These are phyloP conservation scores for Pterula multifida DNA, from an alignment of 1,284 basidiomycete genomes.

Conservation along the genomic window DNA sequence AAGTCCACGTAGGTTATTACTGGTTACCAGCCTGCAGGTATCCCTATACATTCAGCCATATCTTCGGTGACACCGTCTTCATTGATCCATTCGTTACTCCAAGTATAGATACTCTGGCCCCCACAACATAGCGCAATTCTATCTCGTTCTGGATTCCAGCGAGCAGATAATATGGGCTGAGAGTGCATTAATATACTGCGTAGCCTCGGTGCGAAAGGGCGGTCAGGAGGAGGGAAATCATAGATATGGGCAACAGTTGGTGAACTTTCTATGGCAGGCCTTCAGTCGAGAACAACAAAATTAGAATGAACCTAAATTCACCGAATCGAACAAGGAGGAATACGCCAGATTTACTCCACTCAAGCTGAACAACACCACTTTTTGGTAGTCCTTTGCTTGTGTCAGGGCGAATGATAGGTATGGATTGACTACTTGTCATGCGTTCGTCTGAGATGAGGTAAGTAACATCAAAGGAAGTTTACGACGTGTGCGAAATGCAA, in stretches of 20 bases:
- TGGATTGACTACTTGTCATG: constrained; percentile 40
- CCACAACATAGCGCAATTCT: constrained; percentile 58
- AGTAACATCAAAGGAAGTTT: background rate
- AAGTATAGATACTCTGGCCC: constrained; percentile 56
- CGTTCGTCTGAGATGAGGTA: constrained; percentile 41
- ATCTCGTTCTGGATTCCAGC: constrained; percentile 70
- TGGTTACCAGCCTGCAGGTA: constrained; percentile 61
- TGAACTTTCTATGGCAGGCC: constrained; percentile 34
- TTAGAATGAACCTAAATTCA: constrained; percentile 14
- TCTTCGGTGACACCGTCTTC: constrained; percentile 46
- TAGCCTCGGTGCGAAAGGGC: constrained; percentile 43
- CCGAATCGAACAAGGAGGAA: constrained; percentile 64
- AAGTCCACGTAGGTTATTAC: background rate
- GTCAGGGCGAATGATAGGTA: constrained; percentile 38
- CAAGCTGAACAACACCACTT: constrained; percentile 54
- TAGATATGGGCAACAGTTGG: constrained; percentile 51
- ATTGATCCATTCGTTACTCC: constrained; percentile 72
- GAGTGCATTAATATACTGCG: constrained; percentile 56
- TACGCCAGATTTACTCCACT: constrained; percentile 68
- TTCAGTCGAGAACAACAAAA: background rate
- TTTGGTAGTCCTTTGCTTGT: constrained; percentile 48
- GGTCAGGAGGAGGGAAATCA: constrained; percentile 43
- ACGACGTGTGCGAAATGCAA: background rate
- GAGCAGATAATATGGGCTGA: constrained; percentile 43
- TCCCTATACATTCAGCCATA: constrained; percentile 72